Conservation (phyloP, 208 protist species). For the Leishmania aethiopica region DNA sequence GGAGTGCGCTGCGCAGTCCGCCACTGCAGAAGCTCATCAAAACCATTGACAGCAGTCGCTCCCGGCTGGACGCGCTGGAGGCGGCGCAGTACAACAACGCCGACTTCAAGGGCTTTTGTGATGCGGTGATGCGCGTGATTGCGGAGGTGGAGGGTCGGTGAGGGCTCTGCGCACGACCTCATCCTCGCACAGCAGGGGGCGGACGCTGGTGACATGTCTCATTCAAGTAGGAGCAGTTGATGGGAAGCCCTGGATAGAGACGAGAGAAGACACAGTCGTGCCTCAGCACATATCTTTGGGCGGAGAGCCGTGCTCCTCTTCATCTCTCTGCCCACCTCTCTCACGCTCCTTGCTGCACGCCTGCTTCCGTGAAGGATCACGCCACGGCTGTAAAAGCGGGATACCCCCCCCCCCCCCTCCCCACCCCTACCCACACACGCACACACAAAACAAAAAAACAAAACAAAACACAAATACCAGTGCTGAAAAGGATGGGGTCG, state of each 20-base stretch:
- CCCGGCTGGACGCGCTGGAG: slow-evolving; percentile 77
- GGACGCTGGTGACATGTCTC: not conserved
- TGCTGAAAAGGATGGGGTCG: too few species aligned
- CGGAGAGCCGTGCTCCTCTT: not conserved
- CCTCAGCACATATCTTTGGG: not conserved
- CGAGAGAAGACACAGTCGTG: not conserved
- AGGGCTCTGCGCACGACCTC: not conserved
- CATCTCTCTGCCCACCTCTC: not conserved
- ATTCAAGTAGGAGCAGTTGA: not conserved
- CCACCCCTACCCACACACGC: not conserved
- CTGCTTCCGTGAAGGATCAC: not conserved
- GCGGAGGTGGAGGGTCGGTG: slow-evolving; percentile 32
- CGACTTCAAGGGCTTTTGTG: slow-evolving; percentile 76
- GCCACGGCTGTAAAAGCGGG: not conserved
- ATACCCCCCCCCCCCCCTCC: not conserved
- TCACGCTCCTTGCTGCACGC: not conserved
- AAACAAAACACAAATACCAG: not conserved
- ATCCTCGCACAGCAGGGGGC: not conserved
- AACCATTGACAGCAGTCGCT: slow-evolving; percentile 71
- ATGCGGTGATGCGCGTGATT: slow-evolving; percentile 55
- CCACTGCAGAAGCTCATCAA: slow-evolving; percentile 69
- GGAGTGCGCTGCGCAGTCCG: slow-evolving; percentile 43
- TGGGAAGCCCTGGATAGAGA: not conserved
- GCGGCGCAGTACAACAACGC: slow-evolving; percentile 76
- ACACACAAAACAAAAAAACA: not conserved